Conservation (phyloP, 2,329 filamentous ascomycete species). For the Diaporthe destruens region DNA sequence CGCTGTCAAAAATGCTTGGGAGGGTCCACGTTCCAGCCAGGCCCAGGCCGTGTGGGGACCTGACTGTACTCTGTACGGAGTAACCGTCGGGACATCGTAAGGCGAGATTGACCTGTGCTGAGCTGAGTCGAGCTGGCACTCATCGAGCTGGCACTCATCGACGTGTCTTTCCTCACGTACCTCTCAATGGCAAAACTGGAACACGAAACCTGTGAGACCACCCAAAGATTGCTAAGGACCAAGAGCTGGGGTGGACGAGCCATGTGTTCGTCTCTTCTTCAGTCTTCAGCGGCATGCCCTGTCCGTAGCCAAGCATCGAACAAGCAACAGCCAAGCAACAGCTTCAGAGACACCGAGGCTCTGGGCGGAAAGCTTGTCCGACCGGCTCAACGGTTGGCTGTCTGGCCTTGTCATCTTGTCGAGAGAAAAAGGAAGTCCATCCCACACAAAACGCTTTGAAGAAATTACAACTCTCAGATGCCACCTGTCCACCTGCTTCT, state of each 20-base stretch:
- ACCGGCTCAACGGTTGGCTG: neutral
- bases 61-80: neutral
- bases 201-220: neutral
- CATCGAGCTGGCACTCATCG: no score
- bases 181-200: neutral
- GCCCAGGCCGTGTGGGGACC: constrained; percentile 15
- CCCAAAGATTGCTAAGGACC: neutral
- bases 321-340: constrained; percentile 26
- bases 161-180: neutral
- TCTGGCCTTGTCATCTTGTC: constrained; percentile 2
- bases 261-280: neutral
- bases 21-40: constrained; percentile 10
- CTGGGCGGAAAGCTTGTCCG: constrained; percentile 27
- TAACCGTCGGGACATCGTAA: neutral
- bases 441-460: neutral
- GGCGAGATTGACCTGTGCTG: constrained; percentile 1
- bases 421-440: neutral
- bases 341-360: constrained; percentile 15
- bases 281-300: neutral
- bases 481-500: neutral
- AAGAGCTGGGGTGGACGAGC: neutral
- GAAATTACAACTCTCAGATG: neutral
- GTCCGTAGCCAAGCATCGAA: constrained; percentile 14
- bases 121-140: neutral
- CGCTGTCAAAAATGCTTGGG: constrained; percentile 24